A percentile compares a stretch with the other conserved stretches of the same genome.
phyloP scores from a whole-genome alignment of 192 early-diverging fungal species.

The Coemansia asiatica region DNA sequence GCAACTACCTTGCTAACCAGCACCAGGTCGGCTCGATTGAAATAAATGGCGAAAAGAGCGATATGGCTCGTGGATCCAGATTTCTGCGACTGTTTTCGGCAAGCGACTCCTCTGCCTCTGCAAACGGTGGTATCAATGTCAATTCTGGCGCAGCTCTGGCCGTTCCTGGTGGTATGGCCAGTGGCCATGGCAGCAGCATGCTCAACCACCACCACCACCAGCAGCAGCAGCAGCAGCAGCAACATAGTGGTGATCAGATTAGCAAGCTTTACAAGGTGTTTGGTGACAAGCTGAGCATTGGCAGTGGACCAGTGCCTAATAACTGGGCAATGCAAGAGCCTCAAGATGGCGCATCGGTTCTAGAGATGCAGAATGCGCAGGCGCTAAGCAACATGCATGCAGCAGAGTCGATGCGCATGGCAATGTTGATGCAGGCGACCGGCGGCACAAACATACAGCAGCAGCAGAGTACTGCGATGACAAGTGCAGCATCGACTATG shows the following conservation, averaged over 20 bases:
- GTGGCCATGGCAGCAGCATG: background rate
- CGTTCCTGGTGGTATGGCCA: constrained; percentile 10
- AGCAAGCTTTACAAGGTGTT: constrained; percentile 51
- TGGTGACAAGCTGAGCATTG: constrained; percentile 46
- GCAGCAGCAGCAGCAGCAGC: constrained; percentile 3
- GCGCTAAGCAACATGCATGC: constrained; percentile 11
- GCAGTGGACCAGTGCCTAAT: background rate
- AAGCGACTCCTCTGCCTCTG: constrained; percentile 1
- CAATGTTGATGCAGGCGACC: constrained; percentile 13
- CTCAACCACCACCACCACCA: no score
- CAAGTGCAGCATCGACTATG: background rate
- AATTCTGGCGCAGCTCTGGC: background rate
- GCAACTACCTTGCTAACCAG: background rate
- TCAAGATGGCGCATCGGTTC: background rate
- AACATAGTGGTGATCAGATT: constrained; percentile 30
- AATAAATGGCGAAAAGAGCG: constrained; percentile 8
- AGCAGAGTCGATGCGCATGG: constrained; percentile 12
- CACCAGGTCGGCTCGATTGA: constrained; percentile 1
- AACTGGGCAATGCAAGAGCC: constrained; percentile 3
- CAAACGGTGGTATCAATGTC: background rate
- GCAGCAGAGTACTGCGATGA: constrained; percentile 1
- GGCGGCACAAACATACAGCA: constrained; percentile 1
- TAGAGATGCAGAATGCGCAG: constrained; percentile 6
- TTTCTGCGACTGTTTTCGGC: constrained; percentile 49
- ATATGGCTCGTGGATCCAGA: constrained; percentile 31